A percentile compares a stretch with the other conserved stretches of the same genome.
phyloP scores from a whole-genome alignment of 225 moss, liverwort and hornwort species.

The Pleurozium schreberi region DNA sequence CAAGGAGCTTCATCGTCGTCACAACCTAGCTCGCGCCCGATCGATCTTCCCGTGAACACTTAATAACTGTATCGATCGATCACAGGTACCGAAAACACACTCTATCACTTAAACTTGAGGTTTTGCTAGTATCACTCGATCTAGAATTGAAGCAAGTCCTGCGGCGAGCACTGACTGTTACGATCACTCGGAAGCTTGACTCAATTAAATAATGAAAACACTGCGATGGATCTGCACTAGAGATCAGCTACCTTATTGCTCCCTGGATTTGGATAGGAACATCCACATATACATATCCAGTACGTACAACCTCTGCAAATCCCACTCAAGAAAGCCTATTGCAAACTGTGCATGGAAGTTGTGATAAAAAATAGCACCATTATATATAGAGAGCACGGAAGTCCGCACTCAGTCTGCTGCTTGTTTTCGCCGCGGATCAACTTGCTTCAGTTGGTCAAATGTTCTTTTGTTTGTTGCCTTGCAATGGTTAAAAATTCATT shows the following conservation, averaged over 20 bases:
- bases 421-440: background rate
- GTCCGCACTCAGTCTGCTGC: background rate
- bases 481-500: background rate
- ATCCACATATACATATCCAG: background rate
- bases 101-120: too few species aligned
- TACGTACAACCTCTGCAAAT: background rate
- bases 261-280: background rate
- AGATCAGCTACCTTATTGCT: background rate
- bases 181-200: background rate
- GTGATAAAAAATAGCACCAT: background rate
- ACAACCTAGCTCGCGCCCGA: too few species aligned
- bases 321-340: too few species aligned
- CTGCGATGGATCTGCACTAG: background rate
- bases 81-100: background rate
- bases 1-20: background rate
- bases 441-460: background rate
- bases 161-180: too few species aligned
- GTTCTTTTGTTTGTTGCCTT: too few species aligned
- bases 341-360: background rate
- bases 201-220: background rate
- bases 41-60: background rate
- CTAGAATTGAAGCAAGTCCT: too few species aligned
- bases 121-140: too few species aligned
- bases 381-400: background rate
- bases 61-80: too few species aligned